Base-by-base conservation (phyloP, 2,329 filamentous ascomycete genomes). In the Lasiodiplodia gonubiensis region DNA sequence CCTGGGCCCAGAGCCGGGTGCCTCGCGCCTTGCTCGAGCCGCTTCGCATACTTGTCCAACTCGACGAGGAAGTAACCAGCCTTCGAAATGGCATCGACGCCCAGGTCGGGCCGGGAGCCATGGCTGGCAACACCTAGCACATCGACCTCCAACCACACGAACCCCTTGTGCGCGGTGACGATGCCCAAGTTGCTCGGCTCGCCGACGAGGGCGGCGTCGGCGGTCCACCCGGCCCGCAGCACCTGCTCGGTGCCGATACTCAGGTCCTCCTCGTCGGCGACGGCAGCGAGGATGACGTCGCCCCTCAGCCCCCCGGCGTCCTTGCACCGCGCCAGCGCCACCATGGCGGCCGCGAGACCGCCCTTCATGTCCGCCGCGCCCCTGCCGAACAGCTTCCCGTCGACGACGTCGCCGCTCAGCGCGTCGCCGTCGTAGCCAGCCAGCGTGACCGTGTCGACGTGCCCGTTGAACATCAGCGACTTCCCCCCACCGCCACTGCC, bases 361-460 rank as follows among this genome's bases (percentile, higher is more conserved):
- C 80, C 74, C 70, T 86, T 86, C 84, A 86, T 86, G 51, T 86
- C 84, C 11, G 81, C 76, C 4, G 80, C 75, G 0, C 84, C 84
- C 12, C 84, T 78, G 0, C 84, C 84, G 59, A 66, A 70, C 4
- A 70, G 25, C 21, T 68, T 68, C 7, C 65, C 69, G n/a, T 49
- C 60, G 16, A 35, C 35, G 2, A 74, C 48, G 8, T 76, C 70
- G 2, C 84, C 84, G 11, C 80, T 80, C 0, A 86, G 71, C 0
- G 83, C 77, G 48, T 86, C 78, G 2, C 74, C 77, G 1, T 82
- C 80, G 67, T 86, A 86, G 2, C 82, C 83, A 5, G 76, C 70
- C 0, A 82, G 70, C 6, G 80, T 86, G 5, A 86, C 85, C 0
- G 85, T 86, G 64, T 87, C 84, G 0, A 83, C 79, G 68, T 86